These are phyloP conservation scores for Debaryomycetaceae sp. DNA, from an alignment of 1,139 yeast species.

Conservation along the genomic window DNA sequence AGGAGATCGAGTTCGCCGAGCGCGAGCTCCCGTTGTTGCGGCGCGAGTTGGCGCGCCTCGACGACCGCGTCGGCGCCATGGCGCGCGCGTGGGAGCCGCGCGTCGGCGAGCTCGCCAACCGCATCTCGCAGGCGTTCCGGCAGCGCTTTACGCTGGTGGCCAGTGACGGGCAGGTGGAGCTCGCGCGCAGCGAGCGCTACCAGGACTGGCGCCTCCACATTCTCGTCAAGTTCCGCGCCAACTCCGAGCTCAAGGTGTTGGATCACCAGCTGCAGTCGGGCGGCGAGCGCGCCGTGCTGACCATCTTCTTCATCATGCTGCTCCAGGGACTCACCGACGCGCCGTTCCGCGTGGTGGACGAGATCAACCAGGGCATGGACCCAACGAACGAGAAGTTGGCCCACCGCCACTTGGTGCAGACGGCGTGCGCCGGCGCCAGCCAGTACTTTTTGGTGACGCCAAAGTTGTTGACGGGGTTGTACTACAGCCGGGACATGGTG, in stretches of 20 bases:
- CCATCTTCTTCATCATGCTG: conserved; percentile 85
- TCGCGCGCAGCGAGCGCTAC: conserved; percentile 52
- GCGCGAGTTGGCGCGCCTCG: conserved; percentile 16
- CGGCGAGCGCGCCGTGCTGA: conserved; percentile 95
- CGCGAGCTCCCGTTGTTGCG: conserved; percentile 31
- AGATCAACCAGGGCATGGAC: conserved; percentile 99
- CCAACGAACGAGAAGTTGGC: conserved; percentile 86
- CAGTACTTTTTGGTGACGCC: conserved; percentile 95
- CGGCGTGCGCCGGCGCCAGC: conserved; percentile 65
- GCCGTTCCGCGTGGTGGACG: conserved; percentile 95
- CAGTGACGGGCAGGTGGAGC: conserved; percentile 74
- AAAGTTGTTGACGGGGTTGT: conserved; percentile 72
- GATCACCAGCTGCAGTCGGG: conserved; percentile 93
- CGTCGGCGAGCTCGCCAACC: conserved; percentile 43
- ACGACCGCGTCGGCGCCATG: conserved; percentile 35
- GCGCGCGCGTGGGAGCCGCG: conserved; percentile 55
- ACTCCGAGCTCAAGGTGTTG: conserved; percentile 61
- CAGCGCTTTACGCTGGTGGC: conserved; percentile 70
- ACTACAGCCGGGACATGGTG: conserved; percentile 78
- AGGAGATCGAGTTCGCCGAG: conserved; percentile 27
- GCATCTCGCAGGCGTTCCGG: conserved; percentile 61
- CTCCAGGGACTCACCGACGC: conserved; percentile 87
- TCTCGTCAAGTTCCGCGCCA: conserved; percentile 78
- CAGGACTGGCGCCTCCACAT: conserved; percentile 83
- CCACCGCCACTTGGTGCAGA: conserved; percentile 79